Evolutionary conservation across 495 filamentous ascomycete species (phyloP).

Genomic region (Tetracladium marchalianum): DNA sequence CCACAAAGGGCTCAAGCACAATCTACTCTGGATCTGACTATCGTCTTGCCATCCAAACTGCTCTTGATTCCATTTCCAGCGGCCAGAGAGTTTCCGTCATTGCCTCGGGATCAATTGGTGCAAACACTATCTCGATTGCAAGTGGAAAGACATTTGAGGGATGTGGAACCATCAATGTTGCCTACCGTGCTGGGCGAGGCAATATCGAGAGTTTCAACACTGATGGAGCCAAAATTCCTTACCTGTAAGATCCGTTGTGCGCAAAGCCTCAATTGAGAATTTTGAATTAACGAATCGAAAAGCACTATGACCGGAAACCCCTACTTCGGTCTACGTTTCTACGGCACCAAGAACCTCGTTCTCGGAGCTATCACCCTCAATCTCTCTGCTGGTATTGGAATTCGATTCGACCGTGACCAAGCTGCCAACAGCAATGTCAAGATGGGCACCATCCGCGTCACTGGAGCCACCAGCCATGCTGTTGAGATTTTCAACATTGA

Average conservation of each 20-base stretch:
- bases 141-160: constrained; percentile 38
- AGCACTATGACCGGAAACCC: constrained; percentile 26
- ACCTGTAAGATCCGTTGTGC: constrained; percentile 24
- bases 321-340: constrained; percentile 37
- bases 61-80: constrained; percentile 36
- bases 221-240: constrained; percentile 29
- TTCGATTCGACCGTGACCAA: constrained; percentile 35
- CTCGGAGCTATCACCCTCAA: constrained; percentile 34
- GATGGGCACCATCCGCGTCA: constrained; percentile 33
- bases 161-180: constrained; percentile 37
- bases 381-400: constrained; percentile 33
- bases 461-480: constrained; percentile 31
- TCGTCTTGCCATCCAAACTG: constrained; percentile 31
- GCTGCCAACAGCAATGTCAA: constrained; percentile 32
- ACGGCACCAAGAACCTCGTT: constrained; percentile 26
- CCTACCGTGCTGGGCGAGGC: constrained; percentile 27
- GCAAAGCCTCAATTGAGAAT: neutral
- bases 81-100: constrained; percentile 50
- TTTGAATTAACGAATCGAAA: neutral
- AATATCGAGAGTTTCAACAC: constrained; percentile 32
- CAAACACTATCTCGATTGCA: constrained; percentile 36
- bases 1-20: constrained; percentile 20
- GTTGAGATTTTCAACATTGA: constrained; percentile 40
- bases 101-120: constrained; percentile 45
- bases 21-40: constrained; percentile 36